Conservation (phyloP, 192 early-diverging fungal species). For the Paraglomus brasilianum region DNA sequence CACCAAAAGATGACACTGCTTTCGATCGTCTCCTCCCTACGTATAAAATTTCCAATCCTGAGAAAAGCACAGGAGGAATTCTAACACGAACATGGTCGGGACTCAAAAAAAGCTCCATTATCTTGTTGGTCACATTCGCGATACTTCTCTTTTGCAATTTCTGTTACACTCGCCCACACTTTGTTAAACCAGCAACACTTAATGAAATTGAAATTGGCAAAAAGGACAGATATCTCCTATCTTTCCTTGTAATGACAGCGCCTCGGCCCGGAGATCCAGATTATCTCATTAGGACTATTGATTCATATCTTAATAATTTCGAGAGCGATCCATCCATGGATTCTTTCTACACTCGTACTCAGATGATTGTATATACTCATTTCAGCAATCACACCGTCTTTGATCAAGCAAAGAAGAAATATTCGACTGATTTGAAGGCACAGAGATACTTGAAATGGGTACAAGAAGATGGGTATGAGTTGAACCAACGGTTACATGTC, state of each 20-base stretch:
- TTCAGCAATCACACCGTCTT: slow-evolving; percentile 49
- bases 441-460: slow-evolving; percentile 50
- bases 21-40: too few species aligned
- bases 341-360: slow-evolving; percentile 47
- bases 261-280: slow-evolving; percentile 44
- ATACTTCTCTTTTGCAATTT: slow-evolving; percentile 39
- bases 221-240: slow-evolving; percentile 47
- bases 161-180: slow-evolving; percentile 34
- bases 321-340: slow-evolving; percentile 37
- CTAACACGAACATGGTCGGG: too few species aligned
- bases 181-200: slow-evolving; percentile 22
- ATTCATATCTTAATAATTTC: slow-evolving; percentile 49
- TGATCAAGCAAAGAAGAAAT: slow-evolving; percentile 40
- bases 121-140: slow-evolving; percentile 31
- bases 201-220: slow-evolving; percentile 34
- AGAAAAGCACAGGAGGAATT: too few species aligned
- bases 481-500: slow-evolving; percentile 52
- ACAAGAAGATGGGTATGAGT: slow-evolving; percentile 44
- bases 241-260: slow-evolving; percentile 53
- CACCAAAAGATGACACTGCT: too few species aligned
- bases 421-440: slow-evolving; percentile 39
- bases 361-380: slow-evolving; percentile 54
- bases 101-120: slow-evolving; percentile 26
- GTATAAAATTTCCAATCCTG: too few species aligned
- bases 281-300: slow-evolving; percentile 46